Conservation (phyloP, 768 basidiomycete species). For the Nidularia sp. region DNA sequence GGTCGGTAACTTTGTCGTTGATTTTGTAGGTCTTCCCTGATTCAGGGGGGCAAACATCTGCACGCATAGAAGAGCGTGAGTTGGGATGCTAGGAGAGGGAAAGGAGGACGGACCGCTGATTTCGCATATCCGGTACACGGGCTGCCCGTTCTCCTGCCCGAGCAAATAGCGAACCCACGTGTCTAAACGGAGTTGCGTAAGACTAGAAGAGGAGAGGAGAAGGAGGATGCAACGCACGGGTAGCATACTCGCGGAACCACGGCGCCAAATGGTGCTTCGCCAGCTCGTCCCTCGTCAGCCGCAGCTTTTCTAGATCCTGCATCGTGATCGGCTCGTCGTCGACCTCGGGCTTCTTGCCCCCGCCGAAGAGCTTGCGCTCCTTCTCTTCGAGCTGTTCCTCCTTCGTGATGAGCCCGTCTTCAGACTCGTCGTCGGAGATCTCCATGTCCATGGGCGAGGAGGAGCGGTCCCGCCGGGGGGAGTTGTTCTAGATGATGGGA, state of each 20-base stretch:
- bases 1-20: constrained; percentile 59
- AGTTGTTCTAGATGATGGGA: constrained; percentile 26
- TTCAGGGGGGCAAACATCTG: constrained; percentile 23
- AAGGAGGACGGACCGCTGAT: constrained; percentile 56
- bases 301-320: constrained; percentile 56
- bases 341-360: constrained; percentile 28
- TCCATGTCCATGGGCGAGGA: constrained; percentile 87
- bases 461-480: constrained; percentile 67
- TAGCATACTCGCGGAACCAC: constrained; percentile 83
- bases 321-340: constrained; percentile 49
- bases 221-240: constrained; percentile 43
- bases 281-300: constrained; percentile 65
- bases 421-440: constrained; percentile 81
- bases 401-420: constrained; percentile 75
- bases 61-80: constrained; percentile 34
- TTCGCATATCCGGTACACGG: constrained; percentile 82
- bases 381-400: constrained; percentile 73
- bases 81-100: neutral
- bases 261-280: constrained; percentile 70
- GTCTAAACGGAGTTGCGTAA: constrained; percentile 35
- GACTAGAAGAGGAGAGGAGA: constrained; percentile 1
- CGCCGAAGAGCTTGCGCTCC: constrained; percentile 39
- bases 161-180: constrained; percentile 86
- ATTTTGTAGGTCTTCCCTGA: constrained; percentile 67
- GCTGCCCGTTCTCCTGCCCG: constrained; percentile 50